Conservation (phyloP, 2,329 filamentous ascomycete genomes). For the Alternaria ethzedia region DNA sequence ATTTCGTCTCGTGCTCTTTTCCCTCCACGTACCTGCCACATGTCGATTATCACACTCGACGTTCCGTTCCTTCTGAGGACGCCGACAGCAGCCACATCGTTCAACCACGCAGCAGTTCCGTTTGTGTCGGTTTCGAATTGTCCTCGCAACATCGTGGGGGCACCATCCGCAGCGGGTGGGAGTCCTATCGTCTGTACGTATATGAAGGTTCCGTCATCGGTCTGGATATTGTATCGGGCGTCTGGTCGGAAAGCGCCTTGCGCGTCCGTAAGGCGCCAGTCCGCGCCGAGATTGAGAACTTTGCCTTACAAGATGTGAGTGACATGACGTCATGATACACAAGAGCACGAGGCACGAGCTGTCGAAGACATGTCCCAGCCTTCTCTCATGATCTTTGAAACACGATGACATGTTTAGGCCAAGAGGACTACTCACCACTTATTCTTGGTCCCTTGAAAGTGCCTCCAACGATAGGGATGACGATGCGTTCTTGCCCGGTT, state of each 20-base stretch:
- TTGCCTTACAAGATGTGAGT: constrained; percentile 22
- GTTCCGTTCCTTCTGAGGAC: constrained; percentile 29
- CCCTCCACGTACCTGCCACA: constrained; percentile 29
- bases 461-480: constrained; percentile 40
- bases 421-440: constrained; percentile 21
- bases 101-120: constrained; percentile 47
- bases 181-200: constrained; percentile 44
- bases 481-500: constrained; percentile 29
- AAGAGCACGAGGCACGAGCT: background rate
- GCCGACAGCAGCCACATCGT: constrained; percentile 43
- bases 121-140: constrained; percentile 44
- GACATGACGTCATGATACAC: constrained; percentile 16
- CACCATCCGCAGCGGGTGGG: constrained; percentile 27
- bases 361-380: background rate
- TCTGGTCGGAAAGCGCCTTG: constrained; percentile 39
- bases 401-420: background rate
- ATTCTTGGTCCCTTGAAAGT: constrained; percentile 36
- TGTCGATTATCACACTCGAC: constrained; percentile 29
- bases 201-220: constrained; percentile 44
- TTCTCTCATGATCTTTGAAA: background rate
- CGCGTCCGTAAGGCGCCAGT: constrained; percentile 45
- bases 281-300: constrained; percentile 46
- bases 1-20: background rate
- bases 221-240: constrained; percentile 47
- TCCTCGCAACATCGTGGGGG: constrained; percentile 37